Evolutionary conservation across 2,329 filamentous ascomycete genomes (phyloP).

Genomic region (Colletotrichum coccodes): DNA sequence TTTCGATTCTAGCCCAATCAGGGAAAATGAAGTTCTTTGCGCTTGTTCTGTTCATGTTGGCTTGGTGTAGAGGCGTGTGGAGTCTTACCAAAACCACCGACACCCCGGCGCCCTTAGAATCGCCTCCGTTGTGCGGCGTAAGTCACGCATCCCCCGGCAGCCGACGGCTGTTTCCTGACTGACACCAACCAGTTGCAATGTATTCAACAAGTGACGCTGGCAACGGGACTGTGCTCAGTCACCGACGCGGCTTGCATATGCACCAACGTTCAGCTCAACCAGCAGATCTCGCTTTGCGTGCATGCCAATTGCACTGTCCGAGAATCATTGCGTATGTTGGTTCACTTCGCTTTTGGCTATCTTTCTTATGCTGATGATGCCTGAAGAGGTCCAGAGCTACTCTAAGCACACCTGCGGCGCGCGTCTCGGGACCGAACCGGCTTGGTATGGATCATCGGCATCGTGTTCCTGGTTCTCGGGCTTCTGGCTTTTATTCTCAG

Average conservation of each 20-base stretch:
- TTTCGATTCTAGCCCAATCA: neutral
- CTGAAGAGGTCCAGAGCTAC: conserved; percentile 33
- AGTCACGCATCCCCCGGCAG: neutral
- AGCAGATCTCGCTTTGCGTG: conserved; percentile 34
- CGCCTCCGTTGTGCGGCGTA: conserved; percentile 35
- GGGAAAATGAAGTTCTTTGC: conserved; percentile 22
- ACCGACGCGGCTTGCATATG: conserved; percentile 37
- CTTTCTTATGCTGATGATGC: neutral
- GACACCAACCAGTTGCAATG: conserved; percentile 33
- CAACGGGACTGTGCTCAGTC: conserved; percentile 22
- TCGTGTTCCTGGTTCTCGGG: conserved; percentile 41
- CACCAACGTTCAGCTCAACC: conserved; percentile 36
- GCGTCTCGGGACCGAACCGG: conserved; percentile 38
- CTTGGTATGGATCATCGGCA: conserved; percentile 38
- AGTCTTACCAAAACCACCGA: conserved; percentile 8
- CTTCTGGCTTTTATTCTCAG: conserved; percentile 42
- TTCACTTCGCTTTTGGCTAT: neutral
- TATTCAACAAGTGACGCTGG: conserved; percentile 28
- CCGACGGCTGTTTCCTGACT: neutral
- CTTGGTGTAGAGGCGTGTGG: conserved; percentile 19
- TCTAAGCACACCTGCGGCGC: conserved; percentile 39
- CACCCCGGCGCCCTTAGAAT: conserved; percentile 8
- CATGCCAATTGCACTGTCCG: conserved; percentile 33
- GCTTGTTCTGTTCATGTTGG: conserved; percentile 10
- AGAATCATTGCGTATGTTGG: conserved; percentile 26